A percentile compares a stretch with the other conserved stretches of the same genome.
Evolutionary conservation across 177 flowering plant species (phyloP).

Genomic region (Vitis hybrid): DNA sequence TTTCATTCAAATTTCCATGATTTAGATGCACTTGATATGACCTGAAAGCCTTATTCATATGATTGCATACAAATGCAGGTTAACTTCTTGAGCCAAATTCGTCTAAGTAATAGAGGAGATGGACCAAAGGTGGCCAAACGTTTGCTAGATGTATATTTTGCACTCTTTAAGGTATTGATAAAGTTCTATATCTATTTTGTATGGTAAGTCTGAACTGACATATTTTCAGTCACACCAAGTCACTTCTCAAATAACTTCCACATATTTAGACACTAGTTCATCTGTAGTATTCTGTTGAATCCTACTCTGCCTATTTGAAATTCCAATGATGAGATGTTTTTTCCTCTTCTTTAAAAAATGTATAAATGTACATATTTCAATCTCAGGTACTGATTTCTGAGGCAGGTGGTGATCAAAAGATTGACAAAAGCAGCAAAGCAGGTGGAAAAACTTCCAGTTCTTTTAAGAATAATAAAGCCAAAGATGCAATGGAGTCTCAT

Average conservation of each 20-base stretch:
- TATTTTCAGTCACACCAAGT: not conserved
- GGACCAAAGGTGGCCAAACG: constrained; percentile 94
- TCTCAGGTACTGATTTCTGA: constrained; percentile 73
- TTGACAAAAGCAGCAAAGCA: constrained; percentile 24
- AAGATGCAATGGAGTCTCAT: constrained; percentile 46
- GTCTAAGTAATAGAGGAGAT: constrained; percentile 73
- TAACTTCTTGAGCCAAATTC: constrained; percentile 84
- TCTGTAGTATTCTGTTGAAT: not conserved
- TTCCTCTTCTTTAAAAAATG: no score
- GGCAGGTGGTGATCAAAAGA: constrained; percentile 34
- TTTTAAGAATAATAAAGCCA: constrained; percentile 28
- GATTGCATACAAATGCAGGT: constrained; percentile 41
- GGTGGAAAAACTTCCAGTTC: constrained; percentile 21
- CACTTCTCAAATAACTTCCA: not conserved
- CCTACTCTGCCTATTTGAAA: no score
- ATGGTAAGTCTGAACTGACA: not conserved
- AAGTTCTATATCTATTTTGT: not conserved
- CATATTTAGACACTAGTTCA: not conserved
- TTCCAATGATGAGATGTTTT: no score
- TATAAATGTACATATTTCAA: not conserved
- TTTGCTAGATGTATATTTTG: constrained; percentile 89
- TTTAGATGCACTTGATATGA: not conserved
- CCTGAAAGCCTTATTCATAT: not conserved
- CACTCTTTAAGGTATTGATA: constrained; percentile 75
- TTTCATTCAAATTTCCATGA: not conserved